Percentiles rank a stretch among this genome's conserved stretches.
These are phyloP conservation scores for Chlorencoelia australis DNA, from an alignment of 2,329 filamentous ascomycete genomes.

Conservation along the genomic window DNA sequence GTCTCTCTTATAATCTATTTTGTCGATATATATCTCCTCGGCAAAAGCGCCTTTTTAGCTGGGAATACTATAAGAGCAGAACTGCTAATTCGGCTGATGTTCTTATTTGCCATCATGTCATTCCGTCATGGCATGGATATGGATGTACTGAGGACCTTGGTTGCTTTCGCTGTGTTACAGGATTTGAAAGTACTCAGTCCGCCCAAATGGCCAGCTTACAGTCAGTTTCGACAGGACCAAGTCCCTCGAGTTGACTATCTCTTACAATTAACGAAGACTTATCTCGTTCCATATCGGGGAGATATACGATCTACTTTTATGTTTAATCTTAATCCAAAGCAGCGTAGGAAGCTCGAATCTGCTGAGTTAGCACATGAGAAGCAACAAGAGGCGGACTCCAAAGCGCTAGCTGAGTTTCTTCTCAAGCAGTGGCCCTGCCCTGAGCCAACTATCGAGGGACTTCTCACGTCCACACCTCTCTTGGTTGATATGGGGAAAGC, in stretches of 20 bases:
- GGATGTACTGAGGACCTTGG: constrained; percentile 32
- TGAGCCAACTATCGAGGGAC: constrained; percentile 24
- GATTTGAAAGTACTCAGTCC: constrained; percentile 31
- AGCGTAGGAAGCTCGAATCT: constrained; percentile 14
- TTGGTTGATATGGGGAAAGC: constrained; percentile 32
- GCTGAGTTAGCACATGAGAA: constrained; percentile 24
- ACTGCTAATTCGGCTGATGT: constrained; percentile 35
- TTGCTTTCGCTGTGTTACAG: constrained; percentile 34
- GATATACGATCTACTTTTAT: constrained; percentile 12
- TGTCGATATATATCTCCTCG: too few relatives aligned
- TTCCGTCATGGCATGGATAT: constrained; percentile 33
- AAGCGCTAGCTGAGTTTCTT: constrained; percentile 31
- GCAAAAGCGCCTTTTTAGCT: too few relatives aligned
- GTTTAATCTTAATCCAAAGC: constrained; percentile 8
- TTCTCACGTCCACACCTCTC: constrained; percentile 24
- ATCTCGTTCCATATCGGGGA: constrained; percentile 22
- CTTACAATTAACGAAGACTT: constrained; percentile 25
- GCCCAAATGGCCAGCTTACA: constrained; percentile 29
- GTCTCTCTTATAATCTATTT: too few relatives aligned
- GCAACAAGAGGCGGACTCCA: constrained; percentile 28
- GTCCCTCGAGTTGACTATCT: constrained; percentile 27
- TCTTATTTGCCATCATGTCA: constrained; percentile 35
- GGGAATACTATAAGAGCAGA: too few relatives aligned
- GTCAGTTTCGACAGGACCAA: constrained; percentile 29
- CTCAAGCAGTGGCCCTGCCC: constrained; percentile 36